Base-by-base conservation (phyloP, 2,329 filamentous ascomycete genomes). In the Drechslera avenae region DNA sequence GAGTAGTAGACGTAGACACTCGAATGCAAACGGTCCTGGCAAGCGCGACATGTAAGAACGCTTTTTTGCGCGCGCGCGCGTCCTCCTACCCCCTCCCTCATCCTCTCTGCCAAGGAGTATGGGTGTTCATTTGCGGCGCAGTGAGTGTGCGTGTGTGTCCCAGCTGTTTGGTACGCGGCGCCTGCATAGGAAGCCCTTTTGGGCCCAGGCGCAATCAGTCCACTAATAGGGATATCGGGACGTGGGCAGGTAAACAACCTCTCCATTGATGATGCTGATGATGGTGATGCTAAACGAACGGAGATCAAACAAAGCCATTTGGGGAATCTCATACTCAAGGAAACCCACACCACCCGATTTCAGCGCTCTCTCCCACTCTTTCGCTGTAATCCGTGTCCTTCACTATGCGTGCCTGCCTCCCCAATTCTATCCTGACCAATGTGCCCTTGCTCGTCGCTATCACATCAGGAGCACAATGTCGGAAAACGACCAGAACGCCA, bases 241-340 rank as follows among this genome's bases (percentile, higher is more conserved):
- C 16, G 30, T 41, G 35, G 10, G 30, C n/a, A 18, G 21, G n/a
- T 3, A 19, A 30, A 34, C 46, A 35, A 31, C 46, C 39, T 44
- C 49, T 52, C 37, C 31, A 42, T 46, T 28, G 39, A 33, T 18
- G 32, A 3, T 30, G 39, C 41, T 18, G 39, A 44, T 18, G 32
- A 3, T 30, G 32, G 23, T 41, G 35, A 16, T 34, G 14, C 26
- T 31, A 28, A 28, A 28, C 2, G 18, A 58, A 46, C 36, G 32
- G 33, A 39, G 33, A 47, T 34, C 21, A 42, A 41, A 37, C 31
- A 57, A 48, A 49, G 26, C 26, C 58, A 31, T 44, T 42, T 49
- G 53, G 58, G 56, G 50, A 57, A 59, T 59, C 58, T 57, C 36
- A 18, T 49, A 40, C 40, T 28, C 23, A 57, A 39, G 39, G 46